Conservation (phyloP, 2,329 filamentous ascomycete genomes). For the Colletotrichum ledebouriae region DNA sequence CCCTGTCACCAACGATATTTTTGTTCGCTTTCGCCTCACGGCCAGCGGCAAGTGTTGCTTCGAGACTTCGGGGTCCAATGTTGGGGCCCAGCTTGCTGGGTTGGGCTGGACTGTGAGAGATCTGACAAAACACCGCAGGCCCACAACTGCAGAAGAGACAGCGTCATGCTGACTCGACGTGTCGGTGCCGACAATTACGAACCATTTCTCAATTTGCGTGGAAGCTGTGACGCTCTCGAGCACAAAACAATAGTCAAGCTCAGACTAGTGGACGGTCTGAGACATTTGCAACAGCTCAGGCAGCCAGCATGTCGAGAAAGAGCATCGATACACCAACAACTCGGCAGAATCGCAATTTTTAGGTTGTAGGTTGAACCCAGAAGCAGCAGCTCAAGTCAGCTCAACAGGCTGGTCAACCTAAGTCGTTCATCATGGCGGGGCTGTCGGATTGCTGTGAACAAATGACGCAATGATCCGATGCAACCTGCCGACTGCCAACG, state of each 20-base stretch:
- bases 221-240: not conserved
- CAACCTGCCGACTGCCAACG: constrained; percentile 19
- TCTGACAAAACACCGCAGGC: constrained; percentile 9
- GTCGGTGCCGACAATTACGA: not conserved
- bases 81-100: constrained; percentile 17
- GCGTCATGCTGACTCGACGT: constrained; percentile 31
- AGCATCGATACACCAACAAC: not conserved
- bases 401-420: not conserved
- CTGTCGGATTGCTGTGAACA: constrained; percentile 7
- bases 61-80: constrained; percentile 27
- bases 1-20: not conserved
- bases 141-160: constrained; percentile 29
- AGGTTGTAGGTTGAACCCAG: not conserved
- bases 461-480: constrained; percentile 35
- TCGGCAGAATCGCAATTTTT: not conserved
- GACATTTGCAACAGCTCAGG: too few relatives aligned
- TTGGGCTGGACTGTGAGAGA: constrained; percentile 17
- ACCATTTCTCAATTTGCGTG: not conserved
- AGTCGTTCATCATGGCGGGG: constrained; percentile 29
- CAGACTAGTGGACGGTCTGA: too few relatives aligned
- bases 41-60: constrained; percentile 7
- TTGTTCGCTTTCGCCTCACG: not conserved
- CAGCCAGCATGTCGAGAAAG: not conserved
- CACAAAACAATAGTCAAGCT: too few relatives aligned
- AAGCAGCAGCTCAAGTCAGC: constrained; percentile 2